phyloP scores from a whole-genome alignment of 495 filamentous ascomycete species.

The Immersiella caudata region DNA sequence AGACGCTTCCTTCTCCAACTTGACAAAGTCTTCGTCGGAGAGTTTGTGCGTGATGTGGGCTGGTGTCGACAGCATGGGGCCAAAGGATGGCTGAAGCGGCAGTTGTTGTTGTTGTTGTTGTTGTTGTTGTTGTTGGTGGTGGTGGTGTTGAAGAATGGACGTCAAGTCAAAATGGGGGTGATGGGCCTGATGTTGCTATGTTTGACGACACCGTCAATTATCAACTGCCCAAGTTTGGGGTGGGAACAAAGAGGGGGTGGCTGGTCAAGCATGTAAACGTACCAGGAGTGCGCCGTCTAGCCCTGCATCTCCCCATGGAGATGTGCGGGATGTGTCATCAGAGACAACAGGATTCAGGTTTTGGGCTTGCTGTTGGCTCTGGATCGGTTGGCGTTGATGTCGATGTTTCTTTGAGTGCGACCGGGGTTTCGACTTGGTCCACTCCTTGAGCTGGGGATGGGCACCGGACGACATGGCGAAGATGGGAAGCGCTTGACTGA shows the following conservation, averaged over 20 bases:
- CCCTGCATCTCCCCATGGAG: background rate
- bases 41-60: background rate
- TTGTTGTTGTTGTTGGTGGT: too few relatives aligned
- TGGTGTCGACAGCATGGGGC: background rate
- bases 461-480: background rate
- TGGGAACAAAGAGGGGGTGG: background rate
- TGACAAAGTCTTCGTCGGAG: background rate
- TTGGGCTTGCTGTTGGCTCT: background rate
- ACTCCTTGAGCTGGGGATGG: background rate
- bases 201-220: background rate
- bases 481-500: background rate
- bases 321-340: constrained; percentile 1
- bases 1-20: background rate
- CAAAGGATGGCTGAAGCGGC: background rate
- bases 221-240: background rate
- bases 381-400: background rate
- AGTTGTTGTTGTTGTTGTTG: background rate
- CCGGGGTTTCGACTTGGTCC: background rate
- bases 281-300: background rate
- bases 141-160: background rate
- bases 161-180: background rate
- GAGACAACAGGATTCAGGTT: background rate
- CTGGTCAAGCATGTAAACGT: background rate
- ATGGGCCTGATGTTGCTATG: background rate
- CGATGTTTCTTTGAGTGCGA: constrained; percentile 1